Conservation (phyloP, 805 yeast species). For the Komagataella phaffii region DNA sequence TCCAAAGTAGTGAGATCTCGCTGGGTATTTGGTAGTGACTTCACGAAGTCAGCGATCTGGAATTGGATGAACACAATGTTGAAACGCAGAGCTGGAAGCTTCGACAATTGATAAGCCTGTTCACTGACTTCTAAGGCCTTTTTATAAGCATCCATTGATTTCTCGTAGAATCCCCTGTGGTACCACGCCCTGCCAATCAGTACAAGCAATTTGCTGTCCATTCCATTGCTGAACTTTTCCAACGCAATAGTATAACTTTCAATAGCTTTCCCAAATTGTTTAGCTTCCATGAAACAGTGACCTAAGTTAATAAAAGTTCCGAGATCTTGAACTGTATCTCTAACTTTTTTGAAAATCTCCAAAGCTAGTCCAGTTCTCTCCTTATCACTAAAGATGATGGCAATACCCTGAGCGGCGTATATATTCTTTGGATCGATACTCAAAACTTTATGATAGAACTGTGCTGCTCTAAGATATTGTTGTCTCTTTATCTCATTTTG, state of each 20-base stretch:
- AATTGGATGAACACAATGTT: slow-evolving; percentile 76
- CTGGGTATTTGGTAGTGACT: slow-evolving; percentile 43
- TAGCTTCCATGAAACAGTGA: slow-evolving; percentile 72
- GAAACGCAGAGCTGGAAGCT: slow-evolving; percentile 40
- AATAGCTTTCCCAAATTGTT: slow-evolving; percentile 74
- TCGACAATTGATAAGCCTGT: slow-evolving; percentile 34
- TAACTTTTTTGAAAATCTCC: slow-evolving; percentile 74
- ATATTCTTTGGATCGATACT: slow-evolving; percentile 75
- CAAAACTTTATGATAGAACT: slow-evolving; percentile 78
- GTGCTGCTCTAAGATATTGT: slow-evolving; percentile 82
- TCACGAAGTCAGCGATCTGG: slow-evolving; percentile 74
- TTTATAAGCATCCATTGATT: slow-evolving; percentile 42
- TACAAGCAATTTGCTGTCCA: slow-evolving; percentile 54
- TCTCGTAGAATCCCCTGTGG: slow-evolving; percentile 58
- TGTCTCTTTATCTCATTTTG: slow-evolving; percentile 48
- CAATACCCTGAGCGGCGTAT: slow-evolving; percentile 96
- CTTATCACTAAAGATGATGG: slow-evolving; percentile 82
- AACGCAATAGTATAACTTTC: slow-evolving; percentile 81
- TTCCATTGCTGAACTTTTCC: slow-evolving; percentile 44
- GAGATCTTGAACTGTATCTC: slow-evolving; percentile 80
- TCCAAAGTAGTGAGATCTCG: slow-evolving; percentile 54
- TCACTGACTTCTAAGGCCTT: slow-evolving; percentile 51
- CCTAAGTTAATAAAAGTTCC: slow-evolving; percentile 79
- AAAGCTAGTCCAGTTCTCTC: slow-evolving; percentile 64
- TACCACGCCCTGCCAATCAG: slow-evolving; percentile 85